Evolutionary conservation across 805 yeast species (phyloP).

Genomic region (Lipomyces lipofer): DNA sequence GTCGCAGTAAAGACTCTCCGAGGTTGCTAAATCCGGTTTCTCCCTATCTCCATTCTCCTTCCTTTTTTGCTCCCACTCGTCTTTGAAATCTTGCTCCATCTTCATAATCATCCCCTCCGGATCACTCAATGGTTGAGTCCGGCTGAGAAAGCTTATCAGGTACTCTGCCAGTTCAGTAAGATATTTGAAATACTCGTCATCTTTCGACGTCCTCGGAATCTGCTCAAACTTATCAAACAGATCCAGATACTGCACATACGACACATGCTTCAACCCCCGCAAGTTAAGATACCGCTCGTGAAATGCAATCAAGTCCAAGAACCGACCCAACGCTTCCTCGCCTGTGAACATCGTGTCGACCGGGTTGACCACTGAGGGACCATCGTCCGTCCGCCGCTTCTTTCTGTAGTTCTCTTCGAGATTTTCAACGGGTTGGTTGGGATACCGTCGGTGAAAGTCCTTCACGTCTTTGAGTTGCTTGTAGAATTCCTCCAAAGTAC

Average conservation of each 20-base stretch:
- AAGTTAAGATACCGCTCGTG: constrained; percentile 59
- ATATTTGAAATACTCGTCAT: constrained; percentile 47
- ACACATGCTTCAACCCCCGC: constrained; percentile 39
- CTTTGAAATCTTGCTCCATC: constrained; percentile 37
- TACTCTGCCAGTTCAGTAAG: constrained; percentile 51
- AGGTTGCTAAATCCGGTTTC: not conserved
- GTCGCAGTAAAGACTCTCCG: constrained; percentile 50
- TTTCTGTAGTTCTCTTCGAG: constrained; percentile 33
- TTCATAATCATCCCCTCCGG: constrained; percentile 39
- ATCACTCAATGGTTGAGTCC: constrained; percentile 52
- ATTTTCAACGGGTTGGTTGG: constrained; percentile 39
- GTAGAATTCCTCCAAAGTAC: constrained; percentile 45
- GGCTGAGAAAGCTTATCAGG: constrained; percentile 49
- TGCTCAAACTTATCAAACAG: constrained; percentile 46
- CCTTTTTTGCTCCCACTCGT: constrained; percentile 32
- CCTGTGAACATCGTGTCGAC: constrained; percentile 54
- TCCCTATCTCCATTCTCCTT: constrained; percentile 21
- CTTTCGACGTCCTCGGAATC: constrained; percentile 33
- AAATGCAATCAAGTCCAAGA: constrained; percentile 54
- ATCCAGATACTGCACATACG: constrained; percentile 55
- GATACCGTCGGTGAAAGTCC: constrained; percentile 38
- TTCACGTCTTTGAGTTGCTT: constrained; percentile 39
- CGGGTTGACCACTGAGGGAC: constrained; percentile 26
- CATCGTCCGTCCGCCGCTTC: constrained; percentile 23
- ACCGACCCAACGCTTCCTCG: constrained; percentile 65